Base-by-base conservation (phyloP, 305 asterid genomes). In the Salvia sclarea region DNA sequence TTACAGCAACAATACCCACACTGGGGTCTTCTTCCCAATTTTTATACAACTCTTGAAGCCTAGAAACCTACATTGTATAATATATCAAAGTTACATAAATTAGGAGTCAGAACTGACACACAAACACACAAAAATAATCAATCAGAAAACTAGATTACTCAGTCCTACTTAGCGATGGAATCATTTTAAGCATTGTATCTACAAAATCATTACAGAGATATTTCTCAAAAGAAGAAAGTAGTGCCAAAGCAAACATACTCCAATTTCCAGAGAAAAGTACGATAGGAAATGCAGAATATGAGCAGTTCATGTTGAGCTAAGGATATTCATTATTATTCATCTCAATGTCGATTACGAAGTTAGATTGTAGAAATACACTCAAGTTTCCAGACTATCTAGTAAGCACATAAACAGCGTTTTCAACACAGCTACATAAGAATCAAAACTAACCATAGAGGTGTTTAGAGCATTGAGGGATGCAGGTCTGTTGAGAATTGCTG, bases 1-100 rank as follows among this genome's bases (percentile, higher is more conserved):
- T 94, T 81, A 85, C 40, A 48, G 78, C 84, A 59, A 94, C 95
- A 81, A 86, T 86, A 25, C 83, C 90, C 61, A 94, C 75, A 61
- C 59, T 78, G 43, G 88, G 92, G 66, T 86, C 80, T n/a, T 89
- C 96, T 82, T 94, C 99, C 99, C 99, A 94, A 79, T 64, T 88
- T 70, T 66, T 80, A 81, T 91, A 94, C 80, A 94, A 78, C 78
- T 81, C 79, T 61, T 85, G 91, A 76, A 94, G 90, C 83, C 92
- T 83, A 21, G 76, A 64, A 45, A 65, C 90, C 98, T 93, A 70
- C 17, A 70, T 67, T 38, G 64, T 73, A 75, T 24, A 65, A 66
- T 47, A 59, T 61, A 41, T 61, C 24, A 16, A 44, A 40, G 28
- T 33, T 25, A 59, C 57, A 60, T 17, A 37, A 49, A 59, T 58